Percentiles rank a stretch among this genome's conserved stretches.
These are phyloP conservation scores for Plicaturopsis crispa DNA, from an alignment of 768 basidiomycete genomes.

Conservation along the genomic window DNA sequence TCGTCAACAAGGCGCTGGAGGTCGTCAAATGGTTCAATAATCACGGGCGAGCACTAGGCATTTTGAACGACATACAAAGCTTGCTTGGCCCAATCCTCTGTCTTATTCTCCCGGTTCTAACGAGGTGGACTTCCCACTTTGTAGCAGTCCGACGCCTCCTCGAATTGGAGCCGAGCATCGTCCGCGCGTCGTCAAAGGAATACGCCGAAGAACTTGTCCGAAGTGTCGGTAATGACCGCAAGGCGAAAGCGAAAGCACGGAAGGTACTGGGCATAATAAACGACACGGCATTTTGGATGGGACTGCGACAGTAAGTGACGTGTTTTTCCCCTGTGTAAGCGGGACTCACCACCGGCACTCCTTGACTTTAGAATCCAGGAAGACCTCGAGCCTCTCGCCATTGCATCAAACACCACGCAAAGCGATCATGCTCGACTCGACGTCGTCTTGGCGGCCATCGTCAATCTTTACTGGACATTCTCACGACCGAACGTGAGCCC, in stretches of 20 bases:
- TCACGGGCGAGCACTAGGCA: conserved; percentile 13
- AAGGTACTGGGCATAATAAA: too few relatives aligned
- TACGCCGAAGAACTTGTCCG: too few relatives aligned
- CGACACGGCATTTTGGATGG: too few relatives aligned
- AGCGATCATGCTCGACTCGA: conserved; percentile 14
- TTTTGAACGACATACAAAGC: conserved; percentile 12
- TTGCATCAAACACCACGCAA: conserved; percentile 1
- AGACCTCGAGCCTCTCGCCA: conserved; percentile 2
- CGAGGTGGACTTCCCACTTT: conserved; percentile 15
- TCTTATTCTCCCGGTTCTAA: conserved; percentile 11
- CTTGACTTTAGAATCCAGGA: background rate
- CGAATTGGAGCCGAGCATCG: conserved; percentile 6
- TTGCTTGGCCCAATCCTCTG: conserved; percentile 2
- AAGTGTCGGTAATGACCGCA: too few relatives aligned
- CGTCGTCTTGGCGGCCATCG: conserved; percentile 16
- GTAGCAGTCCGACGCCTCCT: conserved; percentile 10
- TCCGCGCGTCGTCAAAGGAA: background rate
- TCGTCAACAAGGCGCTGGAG: conserved; percentile 7
- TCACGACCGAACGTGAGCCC: background rate
- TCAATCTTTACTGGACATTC: conserved; percentile 14
- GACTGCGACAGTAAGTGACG: too few relatives aligned
- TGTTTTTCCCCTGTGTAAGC: too few relatives aligned
- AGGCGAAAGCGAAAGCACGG: too few relatives aligned
- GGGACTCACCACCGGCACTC: too few relatives aligned
- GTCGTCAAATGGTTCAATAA: conserved; percentile 22